Conservation (phyloP, 345 rosid genomes). For the Arabidopsis arenosa region DNA sequence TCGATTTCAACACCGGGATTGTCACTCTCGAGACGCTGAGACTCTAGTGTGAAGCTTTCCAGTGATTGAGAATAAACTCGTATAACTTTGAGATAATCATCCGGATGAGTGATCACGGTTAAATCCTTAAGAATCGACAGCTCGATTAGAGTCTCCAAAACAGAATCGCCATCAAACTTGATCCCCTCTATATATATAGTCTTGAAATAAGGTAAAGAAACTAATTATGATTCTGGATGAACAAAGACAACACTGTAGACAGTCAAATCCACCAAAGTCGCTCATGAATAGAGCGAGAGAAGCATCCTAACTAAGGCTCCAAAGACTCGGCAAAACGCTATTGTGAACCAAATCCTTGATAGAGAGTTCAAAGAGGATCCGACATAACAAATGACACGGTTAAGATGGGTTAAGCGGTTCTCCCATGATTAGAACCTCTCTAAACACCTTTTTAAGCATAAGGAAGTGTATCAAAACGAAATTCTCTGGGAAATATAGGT, state of each 20-base stretch:
- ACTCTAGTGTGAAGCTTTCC: too few species aligned
- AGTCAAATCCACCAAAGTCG: not conserved
- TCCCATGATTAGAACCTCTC: not conserved
- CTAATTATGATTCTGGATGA: not conserved
- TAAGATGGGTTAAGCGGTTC: too few species aligned
- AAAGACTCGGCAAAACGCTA: not conserved
- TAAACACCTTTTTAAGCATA: not conserved
- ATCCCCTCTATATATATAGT: not conserved
- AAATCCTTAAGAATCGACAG: not conserved
- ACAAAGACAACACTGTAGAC: not conserved
- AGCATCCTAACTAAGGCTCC: not conserved
- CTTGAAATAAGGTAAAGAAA: constrained; percentile 12
- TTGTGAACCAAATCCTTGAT: not conserved
- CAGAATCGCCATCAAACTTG: not conserved
- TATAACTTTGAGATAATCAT: too few species aligned
- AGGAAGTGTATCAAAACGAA: not conserved
- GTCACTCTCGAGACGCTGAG: too few species aligned
- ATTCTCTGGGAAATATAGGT: not conserved
- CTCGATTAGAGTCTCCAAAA: not conserved
- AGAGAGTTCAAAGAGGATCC: not conserved
- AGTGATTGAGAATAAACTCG: too few species aligned
- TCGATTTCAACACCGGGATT: not conserved
- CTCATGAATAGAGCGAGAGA: not conserved
- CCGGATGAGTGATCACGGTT: too few species aligned
- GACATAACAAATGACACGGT: not conserved